Evolutionary conservation across 2,329 filamentous ascomycete species (phyloP), one percentile per base, ranked within the genome.

Genomic region (Geosmithia morbida): DNA sequence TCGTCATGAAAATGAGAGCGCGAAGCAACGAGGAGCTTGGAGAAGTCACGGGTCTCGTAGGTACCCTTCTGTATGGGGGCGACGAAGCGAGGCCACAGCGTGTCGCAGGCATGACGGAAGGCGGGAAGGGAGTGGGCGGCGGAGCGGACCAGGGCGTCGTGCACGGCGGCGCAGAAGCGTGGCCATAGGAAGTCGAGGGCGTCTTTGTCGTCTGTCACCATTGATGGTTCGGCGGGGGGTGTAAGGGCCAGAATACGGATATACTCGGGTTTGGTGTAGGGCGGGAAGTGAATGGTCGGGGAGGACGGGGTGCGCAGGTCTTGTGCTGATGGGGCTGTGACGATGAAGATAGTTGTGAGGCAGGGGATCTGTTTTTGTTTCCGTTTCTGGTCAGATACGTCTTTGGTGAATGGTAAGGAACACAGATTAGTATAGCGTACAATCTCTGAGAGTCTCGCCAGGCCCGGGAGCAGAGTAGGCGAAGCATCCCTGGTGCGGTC

Each of bases 31-130:
- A 97, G 74, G 7, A 98, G 70, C 51, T 85, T 83, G 14, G 85
- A 82, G 63, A 96, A 96, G 57, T 96, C 87, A 55, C 83, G 81
- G 10, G 84, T 79, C 2, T 75, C 74, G 55, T 83, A 80, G 8
- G 83, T 81, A n/a, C 84, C 84, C 1, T 80, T 77, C 1, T 81
- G 64, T 20, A 97, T 75, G 0, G 90, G 90, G 7, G 78, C 75
- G 1, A 86, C 81, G 62, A 98, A 97, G 3, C 81, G 76, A 11
- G 83, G 81, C 92, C 92, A 98, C 18, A 97, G 74, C 42, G 81
- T 77, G 45, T 77, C 64, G 57, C 85, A 88, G 45, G 83, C 77
- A 37, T 77, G 74, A 3, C 70, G 72, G 54, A 95, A 88, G 11
- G 77, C 76, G 1, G 83, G 73, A 14, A 97, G 71, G 39, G 90